Percentiles rank a stretch among this genome's conserved stretches.
Evolutionary conservation across 2,329 filamentous ascomycete species (phyloP).

Genomic region (Sporothrix pallida): DNA sequence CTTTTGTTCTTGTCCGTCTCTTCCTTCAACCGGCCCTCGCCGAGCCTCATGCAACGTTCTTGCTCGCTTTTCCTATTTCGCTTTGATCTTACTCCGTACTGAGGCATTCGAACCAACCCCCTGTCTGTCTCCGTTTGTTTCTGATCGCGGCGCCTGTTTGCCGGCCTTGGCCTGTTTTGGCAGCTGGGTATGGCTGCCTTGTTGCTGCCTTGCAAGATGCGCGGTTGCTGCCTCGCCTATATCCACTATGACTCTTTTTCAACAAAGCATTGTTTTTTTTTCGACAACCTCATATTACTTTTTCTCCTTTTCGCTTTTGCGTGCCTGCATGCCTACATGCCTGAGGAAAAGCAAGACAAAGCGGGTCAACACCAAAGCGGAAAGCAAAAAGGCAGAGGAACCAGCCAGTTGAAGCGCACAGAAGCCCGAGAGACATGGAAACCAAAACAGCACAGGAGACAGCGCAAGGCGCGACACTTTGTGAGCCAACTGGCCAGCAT

Average conservation of each 20-base stretch:
- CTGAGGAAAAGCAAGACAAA: conserved; percentile 14
- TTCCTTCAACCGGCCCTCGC: background rate
- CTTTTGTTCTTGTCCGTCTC: background rate
- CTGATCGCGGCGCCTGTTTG: background rate
- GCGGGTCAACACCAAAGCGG: background rate
- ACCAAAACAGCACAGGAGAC: conserved; percentile 8
- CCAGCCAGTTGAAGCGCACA: background rate
- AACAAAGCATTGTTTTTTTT: background rate
- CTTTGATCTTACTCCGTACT: too few relatives aligned
- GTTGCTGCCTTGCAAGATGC: conserved; percentile 31
- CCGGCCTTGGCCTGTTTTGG: background rate
- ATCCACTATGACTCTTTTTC: conserved; percentile 31
- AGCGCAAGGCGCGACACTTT: conserved; percentile 2
- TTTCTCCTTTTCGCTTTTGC: background rate
- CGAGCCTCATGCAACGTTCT: conserved; percentile 31
- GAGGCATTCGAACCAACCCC: background rate
- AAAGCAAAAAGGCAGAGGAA: background rate
- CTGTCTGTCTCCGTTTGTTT: background rate
- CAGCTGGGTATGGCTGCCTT: conserved; percentile 23
- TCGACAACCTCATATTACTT: background rate
- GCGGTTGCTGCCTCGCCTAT: conserved; percentile 26
- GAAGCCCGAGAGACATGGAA: conserved; percentile 20
- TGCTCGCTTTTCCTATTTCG: background rate
- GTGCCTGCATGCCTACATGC: conserved; percentile 12
- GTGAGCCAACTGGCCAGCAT: background rate